phyloP scores from a whole-genome alignment of 2,329 filamentous ascomycete species.

The Truncatella angustata region DNA sequence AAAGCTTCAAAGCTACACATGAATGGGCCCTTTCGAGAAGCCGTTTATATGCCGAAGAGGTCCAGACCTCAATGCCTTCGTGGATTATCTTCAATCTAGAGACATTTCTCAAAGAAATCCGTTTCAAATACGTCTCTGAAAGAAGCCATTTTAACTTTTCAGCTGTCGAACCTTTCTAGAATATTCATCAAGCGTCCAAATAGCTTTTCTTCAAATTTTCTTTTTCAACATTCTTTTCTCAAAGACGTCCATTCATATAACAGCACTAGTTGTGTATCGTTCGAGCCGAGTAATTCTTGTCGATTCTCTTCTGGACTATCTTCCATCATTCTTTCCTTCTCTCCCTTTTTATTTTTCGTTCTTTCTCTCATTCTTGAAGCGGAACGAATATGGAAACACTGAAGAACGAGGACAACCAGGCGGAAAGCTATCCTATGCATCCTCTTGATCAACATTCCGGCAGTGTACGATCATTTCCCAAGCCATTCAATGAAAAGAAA shows the following conservation, averaged over 20 bases:
- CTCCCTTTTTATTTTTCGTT: background rate
- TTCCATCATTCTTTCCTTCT: too few species aligned
- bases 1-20: background rate
- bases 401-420: background rate
- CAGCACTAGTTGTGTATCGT: background rate
- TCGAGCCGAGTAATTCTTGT: background rate
- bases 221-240: background rate
- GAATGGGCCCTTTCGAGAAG: background rate
- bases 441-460: background rate
- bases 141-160: too few species aligned
- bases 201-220: too few species aligned
- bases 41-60: background rate
- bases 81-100: too few species aligned
- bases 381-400: background rate
- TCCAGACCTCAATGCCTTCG: background rate
- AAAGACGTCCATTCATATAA: background rate
- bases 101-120: too few species aligned
- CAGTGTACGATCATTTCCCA: background rate
- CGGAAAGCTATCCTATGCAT: background rate
- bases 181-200: too few species aligned
- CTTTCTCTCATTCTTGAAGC: background rate
- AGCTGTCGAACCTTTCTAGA: too few species aligned
- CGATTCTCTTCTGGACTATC: too few species aligned
- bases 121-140: too few species aligned
- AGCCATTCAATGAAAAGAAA: background rate